A percentile compares a stretch with the other conserved stretches of the same genome.
These are phyloP conservation scores for Cutaneotrichosporon sp. DNA, from an alignment of 1,284 basidiomycete species.

Conservation along the genomic window DNA sequence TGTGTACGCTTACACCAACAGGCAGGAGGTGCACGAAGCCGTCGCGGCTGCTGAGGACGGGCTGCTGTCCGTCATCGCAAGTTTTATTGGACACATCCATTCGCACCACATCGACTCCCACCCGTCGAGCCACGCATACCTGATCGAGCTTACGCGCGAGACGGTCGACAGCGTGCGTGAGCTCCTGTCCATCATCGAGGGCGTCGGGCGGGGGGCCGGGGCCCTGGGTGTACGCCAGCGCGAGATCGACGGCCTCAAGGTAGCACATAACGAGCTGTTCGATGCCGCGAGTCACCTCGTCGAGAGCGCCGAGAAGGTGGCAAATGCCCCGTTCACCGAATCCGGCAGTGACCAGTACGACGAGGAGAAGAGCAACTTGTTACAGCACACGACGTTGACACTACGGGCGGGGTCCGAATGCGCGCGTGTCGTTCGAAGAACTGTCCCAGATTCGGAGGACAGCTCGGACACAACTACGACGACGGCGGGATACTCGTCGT, in stretches of 20 bases:
- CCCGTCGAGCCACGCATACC: constrained; percentile 84
- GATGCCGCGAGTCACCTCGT: constrained; percentile 81
- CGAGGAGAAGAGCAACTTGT: constrained; percentile 68
- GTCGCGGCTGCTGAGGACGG: constrained; percentile 74
- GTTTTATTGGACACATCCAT: constrained; percentile 95
- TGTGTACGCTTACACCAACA: constrained; percentile 17
- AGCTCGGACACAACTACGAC: constrained; percentile 3
- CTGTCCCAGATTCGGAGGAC: constrained; percentile 56
- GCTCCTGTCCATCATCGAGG: constrained; percentile 87
- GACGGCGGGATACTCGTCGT: background rate
- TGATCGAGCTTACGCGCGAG: constrained; percentile 90
- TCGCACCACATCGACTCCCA: constrained; percentile 84
- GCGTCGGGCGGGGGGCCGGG: constrained; percentile 63
- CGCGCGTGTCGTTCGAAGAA: constrained; percentile 75
- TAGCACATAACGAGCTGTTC: constrained; percentile 79
- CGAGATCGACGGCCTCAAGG: constrained; percentile 61
- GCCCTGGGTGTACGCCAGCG: constrained; percentile 61
- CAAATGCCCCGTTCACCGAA: constrained; percentile 59
- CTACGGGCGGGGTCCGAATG: constrained; percentile 86
- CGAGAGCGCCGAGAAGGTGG: constrained; percentile 69
- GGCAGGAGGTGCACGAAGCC: constrained; percentile 46
- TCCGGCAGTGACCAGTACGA: constrained; percentile 64
- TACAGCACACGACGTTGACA: constrained; percentile 80
- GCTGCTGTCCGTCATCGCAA: constrained; percentile 88
- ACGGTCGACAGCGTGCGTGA: constrained; percentile 90